Evolutionary conservation across 768 basidiomycete species (phyloP).

Genomic region (Cystoderma amianthinum): DNA sequence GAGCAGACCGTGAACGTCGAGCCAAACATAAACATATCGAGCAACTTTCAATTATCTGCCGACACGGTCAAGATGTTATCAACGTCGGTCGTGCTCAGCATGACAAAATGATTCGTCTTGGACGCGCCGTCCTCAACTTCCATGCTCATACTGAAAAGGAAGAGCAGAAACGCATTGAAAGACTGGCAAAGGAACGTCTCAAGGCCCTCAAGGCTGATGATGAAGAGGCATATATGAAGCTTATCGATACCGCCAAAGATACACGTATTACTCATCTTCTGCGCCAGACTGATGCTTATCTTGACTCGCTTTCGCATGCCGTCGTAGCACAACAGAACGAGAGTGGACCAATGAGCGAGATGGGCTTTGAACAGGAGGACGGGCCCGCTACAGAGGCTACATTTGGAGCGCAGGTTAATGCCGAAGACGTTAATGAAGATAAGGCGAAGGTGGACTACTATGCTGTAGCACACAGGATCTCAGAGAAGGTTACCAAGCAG

Average conservation of each 20-base stretch:
- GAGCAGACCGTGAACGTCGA: constrained; percentile 84
- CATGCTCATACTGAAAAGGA: constrained; percentile 93
- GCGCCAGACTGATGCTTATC: constrained; percentile 88
- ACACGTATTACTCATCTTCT: constrained; percentile 96
- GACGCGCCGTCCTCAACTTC: constrained; percentile 75
- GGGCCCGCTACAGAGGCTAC: constrained; percentile 81
- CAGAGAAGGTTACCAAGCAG: constrained; percentile 76
- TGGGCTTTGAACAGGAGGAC: constrained; percentile 54
- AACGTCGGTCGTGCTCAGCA: constrained; percentile 58
- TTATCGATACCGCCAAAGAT: constrained; percentile 98
- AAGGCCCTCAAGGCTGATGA: constrained; percentile 97
- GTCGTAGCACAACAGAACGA: constrained; percentile 91
- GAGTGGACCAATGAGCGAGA: constrained; percentile 31
- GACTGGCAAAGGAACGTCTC: constrained; percentile 94
- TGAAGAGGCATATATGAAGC: constrained; percentile 99
- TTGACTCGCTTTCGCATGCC: constrained; percentile 92
- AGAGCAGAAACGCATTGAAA: constrained; percentile 94
- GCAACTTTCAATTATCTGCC: constrained; percentile 80
- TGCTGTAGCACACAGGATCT: constrained; percentile 87
- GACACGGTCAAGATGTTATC: constrained; percentile 74
- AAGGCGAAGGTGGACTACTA: constrained; percentile 91
- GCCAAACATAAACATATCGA: constrained; percentile 97
- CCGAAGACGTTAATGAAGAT: constrained; percentile 51
- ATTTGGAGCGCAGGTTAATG: constrained; percentile 75
- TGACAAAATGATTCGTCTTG: constrained; percentile 65